A percentile compares a stretch with the other conserved stretches of the same genome.
These are phyloP conservation scores for Kodamaea sagamina DNA, from an alignment of 805 yeast genomes.

Conservation along the genomic window DNA sequence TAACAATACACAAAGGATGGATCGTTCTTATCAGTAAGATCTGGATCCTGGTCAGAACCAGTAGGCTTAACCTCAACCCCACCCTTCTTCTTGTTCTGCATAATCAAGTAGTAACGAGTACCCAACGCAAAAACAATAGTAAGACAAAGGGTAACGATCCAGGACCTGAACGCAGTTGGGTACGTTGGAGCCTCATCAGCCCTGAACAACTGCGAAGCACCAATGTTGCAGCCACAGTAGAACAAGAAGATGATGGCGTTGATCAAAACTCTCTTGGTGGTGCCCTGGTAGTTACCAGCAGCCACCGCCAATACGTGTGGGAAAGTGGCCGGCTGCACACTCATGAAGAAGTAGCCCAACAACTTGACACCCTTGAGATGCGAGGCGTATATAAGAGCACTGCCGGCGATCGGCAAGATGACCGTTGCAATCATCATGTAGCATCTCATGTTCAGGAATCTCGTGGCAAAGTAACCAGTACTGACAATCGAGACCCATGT, in stretches of 20 bases:
- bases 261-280: constrained; percentile 52
- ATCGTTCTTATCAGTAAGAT: constrained; percentile 56
- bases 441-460: constrained; percentile 9
- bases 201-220: constrained; percentile 56
- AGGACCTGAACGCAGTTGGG: constrained; percentile 42
- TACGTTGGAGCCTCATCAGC: constrained; percentile 47
- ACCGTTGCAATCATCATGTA: constrained; percentile 12
- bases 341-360: constrained; percentile 13
- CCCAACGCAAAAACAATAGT: constrained; percentile 12
- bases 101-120: constrained; percentile 13
- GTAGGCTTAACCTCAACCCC: constrained; percentile 15
- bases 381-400: constrained; percentile 19
- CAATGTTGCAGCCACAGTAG: constrained; percentile 55
- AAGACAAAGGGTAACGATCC: constrained; percentile 25
- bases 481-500: constrained; percentile 13
- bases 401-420: constrained; percentile 27
- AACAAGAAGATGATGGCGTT: constrained; percentile 49
- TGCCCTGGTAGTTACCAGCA: constrained; percentile 12
- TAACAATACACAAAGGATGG: constrained; percentile 49
- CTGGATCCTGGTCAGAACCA: constrained; percentile 30
- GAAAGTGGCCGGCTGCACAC: constrained; percentile 15
- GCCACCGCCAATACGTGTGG: constrained; percentile 13
- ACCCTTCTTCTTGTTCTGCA: constrained; percentile 42
- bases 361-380: constrained; percentile 11
- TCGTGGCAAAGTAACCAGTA: constrained; percentile 11